Percentiles rank a stretch among this genome's conserved stretches.
phyloP scores from a whole-genome alignment of 2,329 filamentous ascomycete species.

The Xenosphaeropsis pyriputrescens region DNA sequence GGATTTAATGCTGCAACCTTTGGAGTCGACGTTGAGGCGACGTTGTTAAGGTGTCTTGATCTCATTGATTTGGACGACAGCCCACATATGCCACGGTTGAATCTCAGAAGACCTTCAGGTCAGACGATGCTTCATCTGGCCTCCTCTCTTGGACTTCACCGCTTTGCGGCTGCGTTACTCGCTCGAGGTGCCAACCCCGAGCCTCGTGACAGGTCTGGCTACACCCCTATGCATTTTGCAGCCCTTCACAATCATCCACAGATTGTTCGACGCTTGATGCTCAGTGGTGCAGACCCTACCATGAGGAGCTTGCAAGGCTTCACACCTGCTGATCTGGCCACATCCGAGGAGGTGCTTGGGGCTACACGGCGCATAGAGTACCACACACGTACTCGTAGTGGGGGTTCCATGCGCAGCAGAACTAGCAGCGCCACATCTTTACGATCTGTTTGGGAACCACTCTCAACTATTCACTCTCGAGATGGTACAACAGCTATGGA shows the following conservation, averaged over 20 bases:
- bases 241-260: slow-evolving; percentile 61
- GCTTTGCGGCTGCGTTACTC: slow-evolving; percentile 63
- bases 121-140: slow-evolving; percentile 74
- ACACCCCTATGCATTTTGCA: slow-evolving; percentile 71
- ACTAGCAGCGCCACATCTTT: slow-evolving; percentile 54
- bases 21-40: slow-evolving; percentile 18
- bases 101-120: slow-evolving; percentile 49
- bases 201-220: slow-evolving; percentile 62
- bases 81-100: slow-evolving; percentile 49
- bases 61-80: slow-evolving; percentile 67
- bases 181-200: slow-evolving; percentile 67
- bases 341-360: slow-evolving; percentile 46
- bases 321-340: slow-evolving; percentile 56
- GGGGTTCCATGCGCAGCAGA: slow-evolving; percentile 40
- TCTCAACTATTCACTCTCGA: slow-evolving; percentile 29
- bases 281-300: slow-evolving; percentile 57
- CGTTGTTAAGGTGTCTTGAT: slow-evolving; percentile 59
- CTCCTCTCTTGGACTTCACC: slow-evolving; percentile 57
- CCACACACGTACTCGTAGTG: slow-evolving; percentile 53
- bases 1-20: slow-evolving; percentile 22
- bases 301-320: slow-evolving; percentile 56
- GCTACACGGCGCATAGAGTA: slow-evolving; percentile 46
- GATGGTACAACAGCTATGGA: slow-evolving; percentile 13
- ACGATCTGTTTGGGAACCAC: slow-evolving; percentile 50
- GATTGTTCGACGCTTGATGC: slow-evolving; percentile 61